Base-by-base conservation (phyloP, 2,329 filamentous ascomycete genomes). In the Dothideomycetes sp. region DNA sequence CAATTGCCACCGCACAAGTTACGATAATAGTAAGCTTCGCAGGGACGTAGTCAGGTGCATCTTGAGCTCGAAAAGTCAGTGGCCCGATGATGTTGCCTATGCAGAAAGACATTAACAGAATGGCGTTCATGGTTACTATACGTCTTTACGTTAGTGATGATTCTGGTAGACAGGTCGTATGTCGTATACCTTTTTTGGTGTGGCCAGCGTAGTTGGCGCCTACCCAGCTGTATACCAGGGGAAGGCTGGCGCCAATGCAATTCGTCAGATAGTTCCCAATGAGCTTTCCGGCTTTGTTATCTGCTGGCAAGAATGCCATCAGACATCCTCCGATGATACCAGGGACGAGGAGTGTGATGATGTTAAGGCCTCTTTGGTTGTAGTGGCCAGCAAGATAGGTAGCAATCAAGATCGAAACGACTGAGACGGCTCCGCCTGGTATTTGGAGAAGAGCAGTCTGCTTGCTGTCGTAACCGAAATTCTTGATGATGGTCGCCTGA, bases 111-210 rank as follows among this genome's bases (percentile, higher is more conserved):
- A 55, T 52, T 22, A 56, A 45, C n/a, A 55, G 41, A 45, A 75
- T 69, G 5, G 80, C 79, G 9, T 85, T 85, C 9, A 81, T 84
- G 47, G 81, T 78, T 1, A 81, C 80, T 22, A 12, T n/a, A n/a
- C n/a, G n/a, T n/a, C n/a, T 74, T 10, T 24, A 11, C 19, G 37
- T 38, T 10, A 31, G 30, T 17, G 18, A 35, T 5, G 9, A 2
- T n/a, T n/a, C n/a, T n/a, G n/a, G n/a, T n/a, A n/a, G n/a, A n/a
- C n/a, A n/a, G n/a, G n/a, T n/a, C n/a, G 30, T 49, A 24, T 47
- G 31, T n/a, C 7, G 7, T n/a, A 8, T 49, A 4, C 47, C 48
- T 41, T 56, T 55, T 62, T 86, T 86, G 1, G 81, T 85, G 49
- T 83, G 79, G 0, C 81, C 81, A 17, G 76, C 81, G 15, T 82